phyloP scores from a whole-genome alignment of 2,329 filamentous ascomycete genomes.

The Pseudocercospora cruenta region DNA sequence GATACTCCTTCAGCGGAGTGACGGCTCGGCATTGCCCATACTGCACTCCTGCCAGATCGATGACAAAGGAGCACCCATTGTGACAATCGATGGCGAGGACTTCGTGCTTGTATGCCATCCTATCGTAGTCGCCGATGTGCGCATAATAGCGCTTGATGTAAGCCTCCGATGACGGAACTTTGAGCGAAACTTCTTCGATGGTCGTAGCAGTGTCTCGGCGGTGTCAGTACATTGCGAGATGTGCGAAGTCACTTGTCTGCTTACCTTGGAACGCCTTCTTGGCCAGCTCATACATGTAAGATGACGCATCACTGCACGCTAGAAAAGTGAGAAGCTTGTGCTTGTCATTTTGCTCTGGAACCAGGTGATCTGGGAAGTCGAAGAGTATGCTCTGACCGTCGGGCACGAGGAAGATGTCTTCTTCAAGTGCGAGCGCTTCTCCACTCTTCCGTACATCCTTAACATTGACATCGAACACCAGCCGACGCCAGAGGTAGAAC shows the following conservation, averaged over 20 bases:
- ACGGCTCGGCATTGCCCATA: neutral
- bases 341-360: neutral
- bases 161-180: neutral
- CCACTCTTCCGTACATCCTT: neutral
- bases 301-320: neutral
- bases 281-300: neutral
- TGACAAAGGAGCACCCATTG: neutral
- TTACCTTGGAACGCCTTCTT: neutral
- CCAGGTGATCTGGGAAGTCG: neutral
- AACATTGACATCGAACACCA: neutral
- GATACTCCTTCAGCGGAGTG: neutral
- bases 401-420: neutral
- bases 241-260: neutral
- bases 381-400: neutral
- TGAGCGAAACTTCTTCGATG: neutral
- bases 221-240: too few species aligned
- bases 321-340: neutral
- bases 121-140: neutral
- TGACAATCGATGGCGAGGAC: neutral
- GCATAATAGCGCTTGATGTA: neutral
- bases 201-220: too few species aligned
- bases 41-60: neutral
- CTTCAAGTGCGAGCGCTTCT: neutral
- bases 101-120: neutral
- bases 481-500: neutral